These are phyloP conservation scores for Gracilaria caudata DNA, from an alignment of 23 red algal species.

Conservation along the genomic window DNA sequence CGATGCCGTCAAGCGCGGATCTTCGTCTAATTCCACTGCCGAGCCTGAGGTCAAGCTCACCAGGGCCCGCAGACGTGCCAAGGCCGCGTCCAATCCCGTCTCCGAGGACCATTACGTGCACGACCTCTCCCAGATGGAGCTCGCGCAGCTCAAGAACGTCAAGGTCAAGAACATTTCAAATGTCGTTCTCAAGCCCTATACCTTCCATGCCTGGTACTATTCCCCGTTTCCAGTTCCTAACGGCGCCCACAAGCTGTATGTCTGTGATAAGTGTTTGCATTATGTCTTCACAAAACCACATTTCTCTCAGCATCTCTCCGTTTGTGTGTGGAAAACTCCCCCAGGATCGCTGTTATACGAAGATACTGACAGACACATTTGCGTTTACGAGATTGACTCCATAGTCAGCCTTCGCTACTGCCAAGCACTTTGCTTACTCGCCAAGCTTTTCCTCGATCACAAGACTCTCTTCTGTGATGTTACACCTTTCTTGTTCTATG, in stretches of 20 bases:
- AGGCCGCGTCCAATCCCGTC: slow-evolving; percentile 63
- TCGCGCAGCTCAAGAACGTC: slow-evolving; percentile 36
- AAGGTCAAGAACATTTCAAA: slow-evolving; percentile 80
- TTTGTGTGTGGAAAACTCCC: slow-evolving; percentile 55
- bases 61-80: slow-evolving; percentile 26
- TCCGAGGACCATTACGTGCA: slow-evolving; percentile 38
- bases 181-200: slow-evolving; percentile 72
- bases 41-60: slow-evolving; percentile 51
- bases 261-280: slow-evolving; percentile 74
- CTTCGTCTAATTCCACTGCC: background rate
- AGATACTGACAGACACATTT: slow-evolving; percentile 25
- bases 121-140: slow-evolving; percentile 47
- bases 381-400: slow-evolving; percentile 83
- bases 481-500: slow-evolving; percentile 88
- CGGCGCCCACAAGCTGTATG: slow-evolving; percentile 51
- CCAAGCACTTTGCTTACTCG: slow-evolving; percentile 69
- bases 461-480: slow-evolving; percentile 91
- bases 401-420: slow-evolving; percentile 62
- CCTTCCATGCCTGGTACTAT: slow-evolving; percentile 82
- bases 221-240: slow-evolving; percentile 71
- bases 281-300: slow-evolving; percentile 34
- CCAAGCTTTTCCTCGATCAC: slow-evolving; percentile 93
- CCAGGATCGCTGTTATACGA: slow-evolving; percentile 74
- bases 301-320: slow-evolving; percentile 45
- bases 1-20: background rate